Conservation (phyloP, 1,284 basidiomycete species). For the Pascua guehoae region DNA sequence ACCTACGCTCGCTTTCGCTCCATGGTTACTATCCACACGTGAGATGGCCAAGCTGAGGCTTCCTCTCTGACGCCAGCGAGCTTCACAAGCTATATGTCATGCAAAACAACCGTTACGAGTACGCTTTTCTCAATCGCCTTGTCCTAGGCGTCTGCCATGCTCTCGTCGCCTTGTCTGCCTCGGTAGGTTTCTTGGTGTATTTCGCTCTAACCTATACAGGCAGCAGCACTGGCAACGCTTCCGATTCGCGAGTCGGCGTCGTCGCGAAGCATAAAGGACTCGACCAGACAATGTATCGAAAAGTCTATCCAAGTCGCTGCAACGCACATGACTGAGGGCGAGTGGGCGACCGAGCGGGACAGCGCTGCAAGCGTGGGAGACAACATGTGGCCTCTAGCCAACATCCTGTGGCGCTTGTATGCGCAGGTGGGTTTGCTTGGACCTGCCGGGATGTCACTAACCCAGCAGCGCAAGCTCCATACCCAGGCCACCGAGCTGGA, state of each 20-base stretch:
- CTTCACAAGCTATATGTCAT: not conserved
- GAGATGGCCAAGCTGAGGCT: not conserved
- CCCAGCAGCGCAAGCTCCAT: conserved; percentile 34
- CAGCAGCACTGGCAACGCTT: conserved; percentile 26
- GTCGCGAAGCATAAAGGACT: conserved; percentile 35
- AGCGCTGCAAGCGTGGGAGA: conserved; percentile 26
- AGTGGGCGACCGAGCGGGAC: conserved; percentile 17
- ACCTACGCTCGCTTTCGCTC: not conserved
- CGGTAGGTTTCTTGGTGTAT: not conserved
- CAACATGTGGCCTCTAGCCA: conserved; percentile 30
- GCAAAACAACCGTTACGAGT: not conserved
- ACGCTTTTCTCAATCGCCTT: not conserved
- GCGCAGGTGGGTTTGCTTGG: conserved; percentile 27
- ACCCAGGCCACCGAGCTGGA: conserved; percentile 37
- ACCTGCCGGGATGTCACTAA: not conserved
- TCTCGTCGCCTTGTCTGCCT: not conserved
- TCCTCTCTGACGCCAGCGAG: not conserved
- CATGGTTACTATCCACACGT: not conserved
- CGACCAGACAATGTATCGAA: conserved; percentile 40
- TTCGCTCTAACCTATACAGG: conserved; percentile 15
- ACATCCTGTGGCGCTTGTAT: conserved; percentile 39
- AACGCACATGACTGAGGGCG: conserved; percentile 16
- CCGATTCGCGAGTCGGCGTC: conserved; percentile 30
- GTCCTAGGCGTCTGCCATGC: not conserved
- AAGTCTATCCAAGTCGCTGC: conserved; percentile 31